These are phyloP conservation scores for Maudiozyma barnettii DNA, from an alignment of 805 yeast species.

Conservation along the genomic window DNA sequence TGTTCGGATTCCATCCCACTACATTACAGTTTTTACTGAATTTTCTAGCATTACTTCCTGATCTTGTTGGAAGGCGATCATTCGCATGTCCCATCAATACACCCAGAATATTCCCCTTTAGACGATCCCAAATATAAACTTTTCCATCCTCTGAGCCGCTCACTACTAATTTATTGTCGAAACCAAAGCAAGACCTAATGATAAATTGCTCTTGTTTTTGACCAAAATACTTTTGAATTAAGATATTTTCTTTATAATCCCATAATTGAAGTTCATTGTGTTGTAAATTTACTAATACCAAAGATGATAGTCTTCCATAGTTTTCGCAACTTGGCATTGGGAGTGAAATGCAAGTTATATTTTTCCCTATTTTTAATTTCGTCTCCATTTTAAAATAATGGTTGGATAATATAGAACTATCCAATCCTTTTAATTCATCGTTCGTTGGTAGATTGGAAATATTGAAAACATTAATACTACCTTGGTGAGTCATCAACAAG, in stretches of 20 bases:
- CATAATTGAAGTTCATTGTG: constrained; percentile 76
- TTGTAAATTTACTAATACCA: constrained; percentile 52
- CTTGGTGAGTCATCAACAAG: constrained; percentile 56
- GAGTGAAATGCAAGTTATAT: constrained; percentile 54
- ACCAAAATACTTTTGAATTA: constrained; percentile 60
- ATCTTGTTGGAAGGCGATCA: constrained; percentile 6
- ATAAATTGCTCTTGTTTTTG: constrained; percentile 61
- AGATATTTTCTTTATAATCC: constrained; percentile 52
- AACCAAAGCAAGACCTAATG: constrained; percentile 69
- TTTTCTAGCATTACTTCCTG: constrained; percentile 11
- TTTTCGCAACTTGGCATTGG: constrained; percentile 26
- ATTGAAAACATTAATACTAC: constrained; percentile 52
- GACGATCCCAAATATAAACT: constrained; percentile 69
- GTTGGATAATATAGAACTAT: constrained; percentile 2
- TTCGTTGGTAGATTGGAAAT: constrained; percentile 26
- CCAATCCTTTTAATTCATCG: constrained; percentile 11
- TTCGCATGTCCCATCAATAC: constrained; percentile 24
- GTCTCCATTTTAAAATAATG: constrained; percentile 28
- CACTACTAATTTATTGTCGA: constrained; percentile 57
- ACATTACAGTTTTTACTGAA: constrained; percentile 47
- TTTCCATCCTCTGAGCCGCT: constrained; percentile 80
- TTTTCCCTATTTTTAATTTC: constrained; percentile 43
- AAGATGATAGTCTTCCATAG: constrained; percentile 9
- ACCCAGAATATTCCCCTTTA: constrained; percentile 54
- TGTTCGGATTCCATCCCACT: constrained; percentile 60